Conservation (phyloP, 1,284 basidiomycete genomes). For the Pseudozyma sp. region DNA sequence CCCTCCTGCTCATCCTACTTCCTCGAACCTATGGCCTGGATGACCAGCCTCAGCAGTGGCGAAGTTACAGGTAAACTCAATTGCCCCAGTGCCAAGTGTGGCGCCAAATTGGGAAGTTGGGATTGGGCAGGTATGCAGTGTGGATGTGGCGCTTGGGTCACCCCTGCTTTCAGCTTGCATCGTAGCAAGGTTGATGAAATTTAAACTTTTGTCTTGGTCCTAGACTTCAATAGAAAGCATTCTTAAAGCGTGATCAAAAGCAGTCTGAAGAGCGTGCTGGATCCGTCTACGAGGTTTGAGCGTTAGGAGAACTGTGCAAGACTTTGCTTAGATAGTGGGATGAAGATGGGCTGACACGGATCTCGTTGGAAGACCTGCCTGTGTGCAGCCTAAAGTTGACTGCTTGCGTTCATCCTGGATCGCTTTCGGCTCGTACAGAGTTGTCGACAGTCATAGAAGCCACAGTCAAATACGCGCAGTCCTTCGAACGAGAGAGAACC, state of each 20-base stretch:
- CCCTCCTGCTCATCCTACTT: conserved; percentile 93
- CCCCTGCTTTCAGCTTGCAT: conserved; percentile 87
- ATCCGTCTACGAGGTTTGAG: no score
- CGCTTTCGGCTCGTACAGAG: no score
- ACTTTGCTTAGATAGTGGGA: no score
- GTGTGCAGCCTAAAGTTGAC: no score
- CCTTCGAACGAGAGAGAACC: not conserved
- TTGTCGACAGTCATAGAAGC: no score
- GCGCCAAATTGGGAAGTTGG: conserved; percentile 90
- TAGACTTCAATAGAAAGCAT: no score
- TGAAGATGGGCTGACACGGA: no score
- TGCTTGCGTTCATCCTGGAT: no score
- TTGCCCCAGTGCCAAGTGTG: conserved; percentile 91
- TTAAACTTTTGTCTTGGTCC: not conserved
- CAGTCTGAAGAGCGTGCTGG: no score
- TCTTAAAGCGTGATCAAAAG: not conserved
- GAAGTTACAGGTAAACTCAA: conserved; percentile 85
- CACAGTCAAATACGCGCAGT: no score
- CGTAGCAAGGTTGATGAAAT: conserved; percentile 91
- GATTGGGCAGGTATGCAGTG: conserved; percentile 97
- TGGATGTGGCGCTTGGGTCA: conserved; percentile 74
- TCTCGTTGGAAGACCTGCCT: no score
- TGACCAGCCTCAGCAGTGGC: conserved; percentile 83
- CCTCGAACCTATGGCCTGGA: conserved; percentile 97
- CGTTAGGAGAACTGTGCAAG: no score